Base-by-base conservation (phyloP, 129 eudicot species). In the Flaveria sonorensis region DNA sequence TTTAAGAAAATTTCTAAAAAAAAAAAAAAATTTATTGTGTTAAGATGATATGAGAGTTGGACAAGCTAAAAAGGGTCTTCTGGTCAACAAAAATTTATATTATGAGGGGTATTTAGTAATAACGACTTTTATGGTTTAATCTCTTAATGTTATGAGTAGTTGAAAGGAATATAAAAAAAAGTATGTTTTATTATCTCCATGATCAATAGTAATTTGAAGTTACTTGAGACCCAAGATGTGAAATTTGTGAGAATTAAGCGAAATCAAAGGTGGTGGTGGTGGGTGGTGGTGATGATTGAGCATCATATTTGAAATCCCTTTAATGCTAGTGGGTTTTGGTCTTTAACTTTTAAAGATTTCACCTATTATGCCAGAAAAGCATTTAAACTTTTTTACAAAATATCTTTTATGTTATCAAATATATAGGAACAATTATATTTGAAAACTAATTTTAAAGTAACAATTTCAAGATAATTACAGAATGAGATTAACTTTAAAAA, bases 271-370 rank as follows among this genome's bases (percentile, higher is more conserved):
- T 19, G 72, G 71, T 72, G 75, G 53, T 51, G 64, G 61, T 79
- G 83, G 80, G 84, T 81, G 84, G 75, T 74, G 75, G 70, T 81
- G 84, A 81, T 81, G 76, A 81, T 81, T 74, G 71, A 74, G 80
- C 79, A 74, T 81, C 84, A 81, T 74, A 53, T 74, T 67, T 74
- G 50, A 81, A 81, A 74, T 74, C 80, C 53, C 84, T 81, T 81
- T 81, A 67, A 68, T 81, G 84, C 19, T 81, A 81, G 84, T 81
- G 84, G 84, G 72, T 67, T 80, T 75, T 81, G 71, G 74, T 74
- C 84, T 81, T 81, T 81, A 81, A 74, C 84, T 74, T 81, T 80
- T 53, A 19, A 52, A 55, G 69, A 80, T 80, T 80, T 80, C 75
- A 80, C 74, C 83, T 80, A 73, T 73, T 80, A 73, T 73, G 83